Conservation (phyloP, 2,329 filamentous ascomycete species). For the Coniochaeta prunicola region DNA sequence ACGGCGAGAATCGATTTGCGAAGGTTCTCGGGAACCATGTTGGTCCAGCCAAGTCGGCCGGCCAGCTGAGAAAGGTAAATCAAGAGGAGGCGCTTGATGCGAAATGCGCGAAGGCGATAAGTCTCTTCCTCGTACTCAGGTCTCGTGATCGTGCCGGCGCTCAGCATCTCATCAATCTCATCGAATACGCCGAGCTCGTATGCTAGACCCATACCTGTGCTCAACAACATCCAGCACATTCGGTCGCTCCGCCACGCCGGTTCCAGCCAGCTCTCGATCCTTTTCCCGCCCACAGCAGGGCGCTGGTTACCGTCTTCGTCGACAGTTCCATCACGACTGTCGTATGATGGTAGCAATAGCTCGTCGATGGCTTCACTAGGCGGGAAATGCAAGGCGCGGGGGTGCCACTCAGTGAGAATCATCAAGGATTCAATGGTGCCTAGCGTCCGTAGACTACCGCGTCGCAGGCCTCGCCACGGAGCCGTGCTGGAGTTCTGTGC, state of each 20-base stretch:
- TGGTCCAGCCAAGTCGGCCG: constrained; percentile 84
- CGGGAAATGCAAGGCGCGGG: constrained; percentile 87
- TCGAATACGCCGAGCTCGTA: constrained; percentile 97
- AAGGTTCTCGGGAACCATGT: constrained; percentile 74
- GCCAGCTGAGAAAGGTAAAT: constrained; percentile 94
- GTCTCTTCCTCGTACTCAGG: constrained; percentile 67
- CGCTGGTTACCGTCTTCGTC: constrained; percentile 34
- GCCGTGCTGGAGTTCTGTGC: constrained; percentile 60
- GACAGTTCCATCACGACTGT: constrained; percentile 33
- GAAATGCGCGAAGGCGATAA: constrained; percentile 69
- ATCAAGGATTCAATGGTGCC: constrained; percentile 92
- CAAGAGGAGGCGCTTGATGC: constrained; percentile 78
- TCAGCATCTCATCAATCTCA: constrained; percentile 66
- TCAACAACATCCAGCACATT: constrained; percentile 97
- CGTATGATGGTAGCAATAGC: constrained; percentile 55
- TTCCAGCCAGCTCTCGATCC: constrained; percentile 93
- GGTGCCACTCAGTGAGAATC: constrained; percentile 95
- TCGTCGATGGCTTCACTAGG: constrained; percentile 69
- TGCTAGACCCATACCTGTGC: constrained; percentile 79
- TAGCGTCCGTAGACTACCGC: constrained; percentile 77
- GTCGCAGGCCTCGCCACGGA: constrained; percentile 61
- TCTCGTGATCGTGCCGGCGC: constrained; percentile 49
- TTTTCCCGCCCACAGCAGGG: constrained; percentile 62
- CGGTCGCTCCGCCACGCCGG: constrained; percentile 91
- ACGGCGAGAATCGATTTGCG: constrained; percentile 48